Conservation (phyloP, 106 monocot species). For the Posidonia australis region DNA sequence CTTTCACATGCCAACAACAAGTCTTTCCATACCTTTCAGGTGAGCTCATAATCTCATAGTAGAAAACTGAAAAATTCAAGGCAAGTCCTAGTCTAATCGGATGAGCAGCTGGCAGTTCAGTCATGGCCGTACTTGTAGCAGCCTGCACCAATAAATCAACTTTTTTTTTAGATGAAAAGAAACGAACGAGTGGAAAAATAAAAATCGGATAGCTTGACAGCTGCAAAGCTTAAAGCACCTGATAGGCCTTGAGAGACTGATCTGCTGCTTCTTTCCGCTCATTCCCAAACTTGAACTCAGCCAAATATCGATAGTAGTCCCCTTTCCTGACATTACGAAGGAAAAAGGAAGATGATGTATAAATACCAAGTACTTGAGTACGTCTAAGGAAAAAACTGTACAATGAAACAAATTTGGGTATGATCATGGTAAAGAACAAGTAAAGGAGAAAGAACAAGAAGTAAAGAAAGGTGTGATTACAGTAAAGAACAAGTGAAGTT, state of each 20-base stretch:
- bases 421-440: no score
- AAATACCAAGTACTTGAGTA: background rate
- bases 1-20: no score
- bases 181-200: no score
- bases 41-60: slow-evolving; percentile 23
- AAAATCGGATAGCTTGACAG: no score
- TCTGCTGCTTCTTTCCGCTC: slow-evolving; percentile 24
- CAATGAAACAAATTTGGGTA: no score
- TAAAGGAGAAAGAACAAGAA: background rate
- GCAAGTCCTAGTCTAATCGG: slow-evolving; percentile 26
- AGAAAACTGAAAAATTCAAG: slow-evolving; percentile 28
- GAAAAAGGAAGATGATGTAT: no score
- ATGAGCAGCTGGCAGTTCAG: slow-evolving; percentile 17
- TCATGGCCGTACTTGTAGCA: slow-evolving; percentile 27
- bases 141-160: slow-evolving; percentile 10
- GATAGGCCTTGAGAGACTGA: slow-evolving; percentile 24
- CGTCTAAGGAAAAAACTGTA: no score
- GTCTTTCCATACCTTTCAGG: slow-evolving; percentile 11
- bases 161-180: background rate
- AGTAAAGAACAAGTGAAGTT: background rate
- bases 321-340: slow-evolving; percentile 11
- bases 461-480: no score
- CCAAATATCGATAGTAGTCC: slow-evolving; percentile 27
- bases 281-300: slow-evolving; percentile 17
- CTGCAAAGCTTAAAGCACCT: slow-evolving; percentile 6